A percentile compares a stretch with the other conserved stretches of the same genome.
Evolutionary conservation across 2,329 filamentous ascomycete species (phyloP).

Genomic region (Verticillium albo-atrum): DNA sequence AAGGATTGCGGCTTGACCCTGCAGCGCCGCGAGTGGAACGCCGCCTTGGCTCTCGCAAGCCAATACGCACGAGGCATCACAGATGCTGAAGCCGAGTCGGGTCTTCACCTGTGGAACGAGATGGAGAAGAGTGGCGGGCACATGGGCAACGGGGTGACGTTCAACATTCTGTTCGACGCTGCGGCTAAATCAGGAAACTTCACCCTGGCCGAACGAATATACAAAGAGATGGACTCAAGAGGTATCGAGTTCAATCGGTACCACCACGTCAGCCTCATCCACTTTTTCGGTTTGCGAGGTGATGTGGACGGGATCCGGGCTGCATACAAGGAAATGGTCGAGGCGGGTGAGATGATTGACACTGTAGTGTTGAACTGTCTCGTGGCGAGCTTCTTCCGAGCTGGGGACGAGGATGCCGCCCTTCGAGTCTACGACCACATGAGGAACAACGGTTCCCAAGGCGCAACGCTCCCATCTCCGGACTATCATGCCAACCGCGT

Average conservation of each 20-base stretch:
- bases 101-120: slow-evolving; percentile 76
- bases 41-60: slow-evolving; percentile 73
- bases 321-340: slow-evolving; percentile 79
- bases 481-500: slow-evolving; percentile 43
- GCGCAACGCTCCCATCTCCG: slow-evolving; percentile 33
- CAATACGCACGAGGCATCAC: slow-evolving; percentile 60
- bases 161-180: slow-evolving; percentile 88
- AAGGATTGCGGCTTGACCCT: slow-evolving; percentile 68
- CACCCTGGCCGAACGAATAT: slow-evolving; percentile 75
- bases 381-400: slow-evolving; percentile 71
- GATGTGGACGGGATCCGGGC: slow-evolving; percentile 71
- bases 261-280: slow-evolving; percentile 77
- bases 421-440: slow-evolving; percentile 80
- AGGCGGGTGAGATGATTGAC: slow-evolving; percentile 82
- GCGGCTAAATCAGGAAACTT: slow-evolving; percentile 85
- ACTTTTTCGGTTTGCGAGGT: slow-evolving; percentile 72
- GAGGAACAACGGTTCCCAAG: slow-evolving; percentile 55
- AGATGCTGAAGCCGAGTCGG: slow-evolving; percentile 58
- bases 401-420: slow-evolving; percentile 71
- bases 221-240: slow-evolving; percentile 73
- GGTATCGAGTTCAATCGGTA: slow-evolving; percentile 68
- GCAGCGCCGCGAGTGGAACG: slow-evolving; percentile 71
- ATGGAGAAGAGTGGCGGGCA: slow-evolving; percentile 75
- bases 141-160: slow-evolving; percentile 70
- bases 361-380: slow-evolving; percentile 83